Evolutionary conservation across 345 rosid species (phyloP).

Genomic region (Acer campestre): DNA sequence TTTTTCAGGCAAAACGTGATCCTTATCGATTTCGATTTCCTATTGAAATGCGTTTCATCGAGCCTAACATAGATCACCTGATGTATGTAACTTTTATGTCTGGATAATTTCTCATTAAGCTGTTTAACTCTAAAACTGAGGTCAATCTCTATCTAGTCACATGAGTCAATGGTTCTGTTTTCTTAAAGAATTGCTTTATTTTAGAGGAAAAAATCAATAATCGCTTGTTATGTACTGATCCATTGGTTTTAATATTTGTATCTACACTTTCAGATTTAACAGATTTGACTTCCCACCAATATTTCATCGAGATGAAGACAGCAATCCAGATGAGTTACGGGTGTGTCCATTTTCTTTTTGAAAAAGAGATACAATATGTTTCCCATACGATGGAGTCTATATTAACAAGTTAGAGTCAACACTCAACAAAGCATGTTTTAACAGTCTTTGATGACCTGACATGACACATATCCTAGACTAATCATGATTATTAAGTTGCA

Average conservation of each 20-base stretch:
- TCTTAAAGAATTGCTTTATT: slow-evolving; percentile 8
- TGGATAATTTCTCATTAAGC: not conserved
- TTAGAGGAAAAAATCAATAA: not conserved
- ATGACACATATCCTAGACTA: not conserved
- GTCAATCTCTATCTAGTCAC: slow-evolving; percentile 12
- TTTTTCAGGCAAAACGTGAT: slow-evolving; percentile 87
- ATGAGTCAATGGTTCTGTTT: slow-evolving; percentile 17
- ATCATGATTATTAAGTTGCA: not conserved
- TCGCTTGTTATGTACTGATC: slow-evolving; percentile 3
- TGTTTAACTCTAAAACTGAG: slow-evolving; percentile 7
- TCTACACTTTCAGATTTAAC: slow-evolving; percentile 67
- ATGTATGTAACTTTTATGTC: slow-evolving; percentile 54
- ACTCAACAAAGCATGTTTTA: not conserved
- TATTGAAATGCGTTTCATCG: slow-evolving; percentile 85
- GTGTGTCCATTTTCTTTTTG: slow-evolving; percentile 41
- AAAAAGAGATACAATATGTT: slow-evolving; percentile 6
- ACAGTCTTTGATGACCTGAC: not conserved
- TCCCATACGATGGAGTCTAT: not conserved
- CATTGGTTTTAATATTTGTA: slow-evolving; percentile 7
- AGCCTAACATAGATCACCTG: slow-evolving; percentile 91
- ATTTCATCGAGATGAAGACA: slow-evolving; percentile 84
- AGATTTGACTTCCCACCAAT: slow-evolving; percentile 87
- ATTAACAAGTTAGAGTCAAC: not conserved
- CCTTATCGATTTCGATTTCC: slow-evolving; percentile 94
- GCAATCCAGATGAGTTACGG: slow-evolving; percentile 73